Evolutionary conservation across 179 eudicot genomes (phyloP).

Genomic region (Spinacia oleracea): DNA sequence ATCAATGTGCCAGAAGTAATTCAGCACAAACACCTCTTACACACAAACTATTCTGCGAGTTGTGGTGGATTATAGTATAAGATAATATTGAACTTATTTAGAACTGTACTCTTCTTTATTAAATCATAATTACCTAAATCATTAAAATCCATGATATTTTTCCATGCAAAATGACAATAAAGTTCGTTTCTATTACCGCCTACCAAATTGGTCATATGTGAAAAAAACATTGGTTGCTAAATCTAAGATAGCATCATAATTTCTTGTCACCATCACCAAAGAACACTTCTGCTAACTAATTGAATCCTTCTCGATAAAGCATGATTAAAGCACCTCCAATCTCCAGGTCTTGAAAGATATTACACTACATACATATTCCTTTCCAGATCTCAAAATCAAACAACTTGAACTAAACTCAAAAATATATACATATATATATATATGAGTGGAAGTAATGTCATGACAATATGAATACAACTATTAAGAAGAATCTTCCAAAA

Average conservation of each 20-base stretch:
- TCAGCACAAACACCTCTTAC: not conserved
- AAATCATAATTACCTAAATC: no score
- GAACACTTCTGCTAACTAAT: not conserved
- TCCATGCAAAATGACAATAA: no score
- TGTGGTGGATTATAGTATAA: not conserved
- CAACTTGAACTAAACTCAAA: not conserved
- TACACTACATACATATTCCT: not conserved
- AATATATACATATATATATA: no score
- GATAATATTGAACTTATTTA: no score
- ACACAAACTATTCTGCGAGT: not conserved
- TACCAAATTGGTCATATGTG: not conserved
- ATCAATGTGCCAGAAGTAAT: not conserved
- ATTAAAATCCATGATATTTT: no score
- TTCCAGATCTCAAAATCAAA: not conserved
- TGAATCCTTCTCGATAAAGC: not conserved
- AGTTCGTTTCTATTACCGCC: no score
- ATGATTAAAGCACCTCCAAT: not conserved
- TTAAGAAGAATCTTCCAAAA: not conserved
- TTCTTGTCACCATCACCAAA: not conserved
- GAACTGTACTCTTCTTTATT: no score
- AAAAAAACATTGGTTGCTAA: not conserved
- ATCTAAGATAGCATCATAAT: not conserved
- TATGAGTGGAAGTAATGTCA: not conserved
- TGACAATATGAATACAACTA: not conserved
- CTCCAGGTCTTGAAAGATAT: not conserved